Evolutionary conservation across 1,139 yeast genomes (phyloP).

Genomic region (Yamadazyma membranifaciens): DNA sequence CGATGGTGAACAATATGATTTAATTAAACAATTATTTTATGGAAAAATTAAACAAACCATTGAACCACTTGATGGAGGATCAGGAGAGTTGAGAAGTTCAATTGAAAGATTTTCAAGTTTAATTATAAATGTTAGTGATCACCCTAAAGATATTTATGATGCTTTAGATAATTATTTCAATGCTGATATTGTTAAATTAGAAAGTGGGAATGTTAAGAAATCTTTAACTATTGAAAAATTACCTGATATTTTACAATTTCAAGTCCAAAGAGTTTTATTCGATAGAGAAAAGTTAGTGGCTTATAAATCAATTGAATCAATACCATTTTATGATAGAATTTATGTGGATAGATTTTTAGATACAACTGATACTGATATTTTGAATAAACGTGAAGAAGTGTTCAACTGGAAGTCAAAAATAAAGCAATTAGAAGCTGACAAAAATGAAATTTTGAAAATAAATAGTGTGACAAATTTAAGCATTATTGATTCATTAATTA

Average conservation of each 20-base stretch:
- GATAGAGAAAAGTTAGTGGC: conserved; percentile 73
- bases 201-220: conserved; percentile 72
- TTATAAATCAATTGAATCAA: conserved; percentile 77
- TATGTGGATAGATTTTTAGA: conserved; percentile 88
- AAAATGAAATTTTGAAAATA: conserved; percentile 37
- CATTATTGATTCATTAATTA: conserved; percentile 42
- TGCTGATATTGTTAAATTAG: conserved; percentile 68
- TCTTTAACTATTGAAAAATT: conserved; percentile 66
- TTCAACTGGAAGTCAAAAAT: conserved; percentile 64
- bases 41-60: conserved; percentile 57
- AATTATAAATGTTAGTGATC: conserved; percentile 81
- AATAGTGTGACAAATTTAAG: conserved; percentile 53
- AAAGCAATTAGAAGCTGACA: conserved; percentile 39
- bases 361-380: conserved; percentile 57
- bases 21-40: conserved; percentile 74
- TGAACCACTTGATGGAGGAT: conserved; percentile 29
- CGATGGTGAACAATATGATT: conserved; percentile 80
- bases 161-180: conserved; percentile 84
- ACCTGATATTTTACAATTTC: conserved; percentile 85
- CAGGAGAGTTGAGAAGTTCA: conserved; percentile 65
- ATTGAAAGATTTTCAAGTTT: conserved; percentile 77
- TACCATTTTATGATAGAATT: conserved; percentile 73
- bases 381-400: conserved; percentile 56
- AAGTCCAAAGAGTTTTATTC: conserved; percentile 89
- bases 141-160: conserved; percentile 85